Evolutionary conservation across 176 grass and related monocot species (phyloP).

Genomic region (Neostapfia colusana): DNA sequence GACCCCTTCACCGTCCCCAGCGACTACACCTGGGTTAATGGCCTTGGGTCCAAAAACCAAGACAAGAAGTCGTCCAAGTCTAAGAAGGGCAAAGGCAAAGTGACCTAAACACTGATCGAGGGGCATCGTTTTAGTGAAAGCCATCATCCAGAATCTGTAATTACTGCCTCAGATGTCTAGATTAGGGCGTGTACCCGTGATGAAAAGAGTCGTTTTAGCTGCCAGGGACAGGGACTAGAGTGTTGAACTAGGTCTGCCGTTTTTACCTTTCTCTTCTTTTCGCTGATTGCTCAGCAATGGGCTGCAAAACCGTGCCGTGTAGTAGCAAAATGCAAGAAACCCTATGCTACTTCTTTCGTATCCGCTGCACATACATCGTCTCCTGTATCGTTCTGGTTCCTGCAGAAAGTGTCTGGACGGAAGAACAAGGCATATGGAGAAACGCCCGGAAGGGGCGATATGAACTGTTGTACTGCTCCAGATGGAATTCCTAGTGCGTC

Average conservation of each 20-base stretch:
- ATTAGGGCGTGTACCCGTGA: constrained; percentile 3
- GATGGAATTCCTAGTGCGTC: constrained; percentile 1
- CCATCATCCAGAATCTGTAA: constrained; percentile 53
- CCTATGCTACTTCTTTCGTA: constrained; percentile 13
- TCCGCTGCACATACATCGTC: not conserved
- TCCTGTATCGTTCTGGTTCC: not conserved
- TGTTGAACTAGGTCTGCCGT: constrained; percentile 32
- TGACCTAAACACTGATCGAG: constrained; percentile 4
- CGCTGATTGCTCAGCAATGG: constrained; percentile 28
- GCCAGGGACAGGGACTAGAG: not conserved
- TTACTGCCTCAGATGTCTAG: constrained; percentile 38
- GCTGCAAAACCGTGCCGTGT: constrained; percentile 32
- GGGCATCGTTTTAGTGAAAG: constrained; percentile 1
- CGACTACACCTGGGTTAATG: constrained; percentile 78
- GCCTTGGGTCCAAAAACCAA: constrained; percentile 52
- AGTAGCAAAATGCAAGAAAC: constrained; percentile 9
- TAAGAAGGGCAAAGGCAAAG: constrained; percentile 67
- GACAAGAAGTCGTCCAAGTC: constrained; percentile 65
- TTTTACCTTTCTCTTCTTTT: constrained; percentile 1
- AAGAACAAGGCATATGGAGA: not conserved
- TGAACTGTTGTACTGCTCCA: not conserved
- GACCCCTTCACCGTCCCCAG: constrained; percentile 80
- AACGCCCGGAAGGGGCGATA: not conserved
- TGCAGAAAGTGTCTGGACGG: not conserved
- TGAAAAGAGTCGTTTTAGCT: constrained; percentile 14